Base-by-base conservation (phyloP, 192 early-diverging fungal genomes). In the Irineochytrium annulatum region DNA sequence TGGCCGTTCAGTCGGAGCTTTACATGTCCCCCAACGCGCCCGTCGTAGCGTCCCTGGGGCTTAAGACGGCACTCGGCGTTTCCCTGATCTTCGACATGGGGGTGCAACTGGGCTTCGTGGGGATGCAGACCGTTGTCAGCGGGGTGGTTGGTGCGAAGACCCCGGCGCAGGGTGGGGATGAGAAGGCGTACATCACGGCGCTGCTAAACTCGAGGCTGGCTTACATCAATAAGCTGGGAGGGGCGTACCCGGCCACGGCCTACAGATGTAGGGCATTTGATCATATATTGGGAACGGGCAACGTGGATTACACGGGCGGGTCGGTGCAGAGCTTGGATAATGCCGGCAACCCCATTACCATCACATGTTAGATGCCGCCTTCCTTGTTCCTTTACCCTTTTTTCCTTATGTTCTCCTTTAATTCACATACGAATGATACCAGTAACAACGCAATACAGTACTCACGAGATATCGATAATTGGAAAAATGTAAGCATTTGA, bases 51-150 rank as follows among this genome's bases (percentile, higher is more conserved):
- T 24, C 17, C 26, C 46, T 49, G 11, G 46, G 46, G 11, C 11
- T 49, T 22, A 49, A 49, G 24, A 49, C 46, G 11, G 46, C 46
- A 20, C 46, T 49, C 13, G 46, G 46, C 26, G 46, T 49, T 22
- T 14, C 17, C 24, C 46, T 22, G 24, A 49, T 49, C 46, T 22
- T 49, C 17, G 46, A 49, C 24, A 22, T 24, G 13, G 46, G 46
- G 5, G 26, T 49, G 17, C 46, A 49, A 24, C 46, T 49, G 17
- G 46, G 46, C 11, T 49, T 22, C 24, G 22, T 14, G 6, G 46
- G 13, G 5, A 49, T 49, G 11, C 5, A 20, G 46, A 6, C 11
- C 6, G 26, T 49, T 49, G 11, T 24, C 13, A 22, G 17, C 6
- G 24, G 24, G 17, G 8, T 24, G 46, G n/a, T n/a, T n/a, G n/a